phyloP scores from a whole-genome alignment of 2,329 filamentous ascomycete species.

The Kalmusia sp. region DNA sequence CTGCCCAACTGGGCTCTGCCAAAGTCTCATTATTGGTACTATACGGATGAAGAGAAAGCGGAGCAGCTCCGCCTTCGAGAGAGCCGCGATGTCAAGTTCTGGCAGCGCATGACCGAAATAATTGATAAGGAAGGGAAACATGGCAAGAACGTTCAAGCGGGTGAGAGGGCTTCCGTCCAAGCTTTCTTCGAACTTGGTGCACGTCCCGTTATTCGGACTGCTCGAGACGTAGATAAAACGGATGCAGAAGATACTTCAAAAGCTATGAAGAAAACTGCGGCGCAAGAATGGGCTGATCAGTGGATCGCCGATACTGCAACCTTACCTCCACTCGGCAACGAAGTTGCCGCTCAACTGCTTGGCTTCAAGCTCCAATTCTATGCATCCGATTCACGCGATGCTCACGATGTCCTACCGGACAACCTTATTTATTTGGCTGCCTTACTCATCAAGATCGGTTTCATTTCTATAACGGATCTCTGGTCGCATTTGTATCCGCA shows the following conservation, averaged over 20 bases:
- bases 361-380: conserved; percentile 98
- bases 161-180: conserved; percentile 65
- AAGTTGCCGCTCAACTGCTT: conserved; percentile 89
- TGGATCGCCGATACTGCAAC: conserved; percentile 86
- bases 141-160: conserved; percentile 8
- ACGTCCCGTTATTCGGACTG: conserved; percentile 62
- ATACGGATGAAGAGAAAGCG: conserved; percentile 73
- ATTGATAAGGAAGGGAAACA: too few species aligned
- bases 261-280: conserved; percentile 52
- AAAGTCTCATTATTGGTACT: conserved; percentile 67
- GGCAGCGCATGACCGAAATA: conserved; percentile 76
- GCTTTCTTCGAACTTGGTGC: conserved; percentile 92
- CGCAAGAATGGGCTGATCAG: conserved; percentile 51
- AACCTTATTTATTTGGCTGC: conserved; percentile 93
- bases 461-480: conserved; percentile 88
- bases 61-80: conserved; percentile 64
- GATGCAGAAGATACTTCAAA: conserved; percentile 19
- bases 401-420: conserved; percentile 80
- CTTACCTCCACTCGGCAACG: conserved; percentile 83
- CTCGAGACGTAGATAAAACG: conserved; percentile 40
- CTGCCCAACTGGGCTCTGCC: conserved; percentile 89
- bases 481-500: conserved; percentile 90
- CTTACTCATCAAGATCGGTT: conserved; percentile 94
- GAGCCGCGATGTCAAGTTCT: conserved; percentile 77
- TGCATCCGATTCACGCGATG: conserved; percentile 77